These are phyloP conservation scores for Torulaspora gathmanii DNA, from an alignment of 805 yeast genomes.

Conservation along the genomic window DNA sequence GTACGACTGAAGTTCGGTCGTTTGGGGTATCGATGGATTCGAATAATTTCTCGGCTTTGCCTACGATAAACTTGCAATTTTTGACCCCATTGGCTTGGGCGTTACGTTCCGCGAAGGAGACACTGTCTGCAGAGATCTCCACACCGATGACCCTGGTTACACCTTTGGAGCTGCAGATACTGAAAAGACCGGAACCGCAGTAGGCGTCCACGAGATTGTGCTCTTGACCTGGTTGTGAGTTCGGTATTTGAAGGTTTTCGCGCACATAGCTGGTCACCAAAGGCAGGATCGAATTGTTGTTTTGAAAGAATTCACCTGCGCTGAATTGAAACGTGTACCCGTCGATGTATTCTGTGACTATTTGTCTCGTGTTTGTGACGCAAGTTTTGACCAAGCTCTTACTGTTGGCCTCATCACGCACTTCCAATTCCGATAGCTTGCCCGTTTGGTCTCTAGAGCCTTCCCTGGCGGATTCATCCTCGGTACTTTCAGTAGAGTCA, in stretches of 20 bases:
- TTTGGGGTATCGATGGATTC: constrained; percentile 71
- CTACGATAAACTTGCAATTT: constrained; percentile 81
- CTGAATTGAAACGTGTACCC: constrained; percentile 80
- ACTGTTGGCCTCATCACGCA: constrained; percentile 29
- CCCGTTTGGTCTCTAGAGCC: constrained; percentile 45
- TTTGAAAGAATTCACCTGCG: constrained; percentile 96
- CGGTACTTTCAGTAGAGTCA: constrained; percentile 25
- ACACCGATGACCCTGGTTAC: constrained; percentile 90
- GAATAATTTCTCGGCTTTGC: constrained; percentile 89
- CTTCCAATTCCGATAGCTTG: constrained; percentile 38
- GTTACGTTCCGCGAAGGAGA: constrained; percentile 77
- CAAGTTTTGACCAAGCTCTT: constrained; percentile 55
- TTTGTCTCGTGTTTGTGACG: constrained; percentile 71
- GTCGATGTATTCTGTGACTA: constrained; percentile 70
- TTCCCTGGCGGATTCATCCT: constrained; percentile 35
- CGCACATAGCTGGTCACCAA: constrained; percentile 76
- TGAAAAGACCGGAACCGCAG: constrained; percentile 93
- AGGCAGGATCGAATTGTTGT: constrained; percentile 87
- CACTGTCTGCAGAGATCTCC: constrained; percentile 87
- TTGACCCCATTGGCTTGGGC: constrained; percentile 69
- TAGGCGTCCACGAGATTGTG: constrained; percentile 86
- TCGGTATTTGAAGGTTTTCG: constrained; percentile 52
- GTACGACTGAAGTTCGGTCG: constrained; percentile 75
- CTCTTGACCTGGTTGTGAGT: constrained; percentile 42
- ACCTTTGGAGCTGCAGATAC: constrained; percentile 74